A percentile compares a stretch with the other conserved stretches of the same genome.
Conservation (phyloP, 257 asterid genomes). For the Agastache rugosa region DNA sequence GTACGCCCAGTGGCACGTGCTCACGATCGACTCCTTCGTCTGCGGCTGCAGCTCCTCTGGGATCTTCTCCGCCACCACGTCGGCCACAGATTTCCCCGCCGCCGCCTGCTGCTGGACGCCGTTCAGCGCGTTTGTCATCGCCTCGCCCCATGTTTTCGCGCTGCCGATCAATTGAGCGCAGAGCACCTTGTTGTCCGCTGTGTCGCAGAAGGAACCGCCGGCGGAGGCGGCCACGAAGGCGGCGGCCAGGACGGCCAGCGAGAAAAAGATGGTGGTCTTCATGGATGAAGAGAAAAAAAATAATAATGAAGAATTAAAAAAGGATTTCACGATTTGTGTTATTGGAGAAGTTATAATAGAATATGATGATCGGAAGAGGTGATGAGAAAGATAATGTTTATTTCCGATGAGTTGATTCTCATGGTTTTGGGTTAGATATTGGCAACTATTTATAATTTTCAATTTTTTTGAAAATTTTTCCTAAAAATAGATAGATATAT, state of each 20-base stretch:
- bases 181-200: slow-evolving; percentile 31
- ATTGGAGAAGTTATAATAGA: background rate
- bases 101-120: slow-evolving; percentile 16
- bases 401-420: slow-evolving; percentile 11
- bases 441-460: background rate
- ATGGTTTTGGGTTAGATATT: background rate
- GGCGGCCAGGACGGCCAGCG: slow-evolving; percentile 27
- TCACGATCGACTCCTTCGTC: slow-evolving; percentile 25
- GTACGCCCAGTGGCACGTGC: slow-evolving; percentile 27
- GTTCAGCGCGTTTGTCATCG: slow-evolving; percentile 39
- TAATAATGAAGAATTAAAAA: background rate
- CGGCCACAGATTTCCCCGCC: slow-evolving; percentile 17
- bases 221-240: slow-evolving; percentile 12
- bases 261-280: slow-evolving; percentile 15
- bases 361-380: background rate
- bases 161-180: slow-evolving; percentile 27
- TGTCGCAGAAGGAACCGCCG: slow-evolving; percentile 30
- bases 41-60: slow-evolving; percentile 16
- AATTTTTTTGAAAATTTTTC: background rate
- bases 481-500: slow-evolving; percentile 19
- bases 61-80: slow-evolving; percentile 29
- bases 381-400: slow-evolving; percentile 22
- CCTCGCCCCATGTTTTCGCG: slow-evolving; percentile 37
- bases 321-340: background rate
- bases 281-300: background rate